Conservation (phyloP, 2,329 filamentous ascomycete genomes). For the Calonectria henricotiae region DNA sequence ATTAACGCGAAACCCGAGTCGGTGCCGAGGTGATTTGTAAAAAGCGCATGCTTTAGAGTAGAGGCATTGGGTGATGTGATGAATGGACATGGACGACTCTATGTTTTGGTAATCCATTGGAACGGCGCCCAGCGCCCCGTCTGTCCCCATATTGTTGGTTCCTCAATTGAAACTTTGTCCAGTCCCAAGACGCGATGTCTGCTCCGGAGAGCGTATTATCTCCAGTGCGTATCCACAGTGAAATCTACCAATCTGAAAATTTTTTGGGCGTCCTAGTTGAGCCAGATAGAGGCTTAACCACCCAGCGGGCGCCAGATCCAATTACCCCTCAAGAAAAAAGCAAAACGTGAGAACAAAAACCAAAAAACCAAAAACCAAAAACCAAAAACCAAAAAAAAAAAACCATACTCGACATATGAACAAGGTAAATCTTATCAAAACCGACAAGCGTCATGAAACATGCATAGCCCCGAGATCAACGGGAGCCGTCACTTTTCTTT, state of each 20-base stretch:
- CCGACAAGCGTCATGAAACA: constrained; percentile 37
- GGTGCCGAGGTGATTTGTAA: neutral
- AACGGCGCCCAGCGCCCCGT: constrained; percentile 39
- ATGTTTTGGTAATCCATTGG: constrained; percentile 39
- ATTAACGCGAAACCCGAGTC: constrained; percentile 5
- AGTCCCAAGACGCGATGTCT: constrained; percentile 21
- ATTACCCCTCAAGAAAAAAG: neutral
- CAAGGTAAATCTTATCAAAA: constrained; percentile 48
- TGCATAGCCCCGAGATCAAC: constrained; percentile 46
- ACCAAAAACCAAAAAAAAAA: constrained; percentile 29
- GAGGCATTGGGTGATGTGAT: neutral
- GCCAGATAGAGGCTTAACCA: constrained; percentile 10
- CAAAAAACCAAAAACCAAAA: constrained; percentile 36
- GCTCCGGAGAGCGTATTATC: constrained; percentile 7
- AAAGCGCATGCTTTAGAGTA: constrained; percentile 21
- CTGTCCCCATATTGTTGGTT: constrained; percentile 42
- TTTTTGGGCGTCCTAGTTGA: constrained; percentile 1
- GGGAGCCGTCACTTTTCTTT: constrained; percentile 33
- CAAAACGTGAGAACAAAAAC: constrained; percentile 30
- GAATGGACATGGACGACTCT: constrained; percentile 39
- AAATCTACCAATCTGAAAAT: constrained; percentile 31
- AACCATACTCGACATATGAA: constrained; percentile 29
- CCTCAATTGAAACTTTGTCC: constrained; percentile 33
- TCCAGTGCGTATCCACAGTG: constrained; percentile 24
- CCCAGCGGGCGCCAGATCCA: constrained; percentile 16